Conservation (phyloP, 2,329 filamentous ascomycete genomes). For the Penicillium frequentans region DNA sequence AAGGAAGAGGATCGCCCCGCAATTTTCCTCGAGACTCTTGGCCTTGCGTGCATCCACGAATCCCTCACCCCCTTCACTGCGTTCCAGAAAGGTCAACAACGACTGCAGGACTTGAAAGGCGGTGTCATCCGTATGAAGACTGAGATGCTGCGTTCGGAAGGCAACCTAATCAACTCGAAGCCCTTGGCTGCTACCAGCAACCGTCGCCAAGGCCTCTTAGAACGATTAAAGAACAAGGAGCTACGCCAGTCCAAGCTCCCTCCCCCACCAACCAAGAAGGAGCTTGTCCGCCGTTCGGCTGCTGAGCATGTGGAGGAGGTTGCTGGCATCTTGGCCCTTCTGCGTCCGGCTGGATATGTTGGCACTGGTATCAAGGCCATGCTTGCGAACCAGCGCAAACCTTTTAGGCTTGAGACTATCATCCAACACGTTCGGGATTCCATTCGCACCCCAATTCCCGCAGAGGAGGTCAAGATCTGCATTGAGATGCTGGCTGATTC, state of each 20-base stretch:
- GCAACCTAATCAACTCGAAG: slow-evolving; percentile 20
- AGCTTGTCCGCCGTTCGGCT: slow-evolving; percentile 63
- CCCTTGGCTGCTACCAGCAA: slow-evolving; percentile 29
- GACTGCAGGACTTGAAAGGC: slow-evolving; percentile 41
- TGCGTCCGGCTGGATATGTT: slow-evolving; percentile 44
- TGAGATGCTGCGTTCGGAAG: slow-evolving; percentile 29
- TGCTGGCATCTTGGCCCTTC: slow-evolving; percentile 65
- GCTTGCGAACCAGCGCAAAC: slow-evolving; percentile 52
- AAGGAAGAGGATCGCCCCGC: slow-evolving; percentile 33
- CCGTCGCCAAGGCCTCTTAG: slow-evolving; percentile 65
- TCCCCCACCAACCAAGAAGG: slow-evolving; percentile 50
- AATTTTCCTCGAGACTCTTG: slow-evolving; percentile 35
- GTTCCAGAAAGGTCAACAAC: slow-evolving; percentile 42
- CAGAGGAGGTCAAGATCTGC: slow-evolving; percentile 49
- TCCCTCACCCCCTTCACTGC: slow-evolving; percentile 36
- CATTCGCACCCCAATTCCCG: slow-evolving; percentile 52
- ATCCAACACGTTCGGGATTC: slow-evolving; percentile 69
- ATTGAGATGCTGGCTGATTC: slow-evolving; percentile 49
- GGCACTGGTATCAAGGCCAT: slow-evolving; percentile 31
- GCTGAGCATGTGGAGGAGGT: slow-evolving; percentile 69
- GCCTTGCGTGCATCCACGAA: slow-evolving; percentile 36
- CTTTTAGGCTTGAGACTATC: slow-evolving; percentile 65
- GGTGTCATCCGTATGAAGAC: slow-evolving; percentile 39
- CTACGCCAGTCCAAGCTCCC: slow-evolving; percentile 47
- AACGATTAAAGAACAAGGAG: slow-evolving; percentile 73